Percentiles rank a stretch among this genome's conserved stretches.
Evolutionary conservation across 1,139 yeast species (phyloP).

Genomic region (Magnusiomyces paraingens): DNA sequence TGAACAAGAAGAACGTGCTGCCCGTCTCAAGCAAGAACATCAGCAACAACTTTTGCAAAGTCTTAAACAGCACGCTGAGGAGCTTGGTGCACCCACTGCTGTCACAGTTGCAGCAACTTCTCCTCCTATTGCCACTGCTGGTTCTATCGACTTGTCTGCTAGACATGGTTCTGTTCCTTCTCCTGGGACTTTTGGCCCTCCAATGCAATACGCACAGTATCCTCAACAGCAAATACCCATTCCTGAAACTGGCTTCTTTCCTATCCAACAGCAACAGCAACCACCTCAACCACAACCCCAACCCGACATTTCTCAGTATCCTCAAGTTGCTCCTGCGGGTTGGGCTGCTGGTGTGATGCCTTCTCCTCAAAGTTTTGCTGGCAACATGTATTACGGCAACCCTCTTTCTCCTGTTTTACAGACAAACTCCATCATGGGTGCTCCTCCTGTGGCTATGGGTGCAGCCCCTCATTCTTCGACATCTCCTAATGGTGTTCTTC

Average conservation of each 20-base stretch:
- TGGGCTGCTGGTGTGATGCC: not conserved
- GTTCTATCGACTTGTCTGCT: slow-evolving; percentile 5
- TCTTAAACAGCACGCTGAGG: slow-evolving; percentile 18
- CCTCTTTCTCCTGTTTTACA: slow-evolving; percentile 1
- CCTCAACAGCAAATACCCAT: not conserved
- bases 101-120: slow-evolving; percentile 7
- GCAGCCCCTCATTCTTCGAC: too few relatives aligned
- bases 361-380: not conserved
- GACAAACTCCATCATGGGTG: too few relatives aligned
- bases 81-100: slow-evolving; percentile 9
- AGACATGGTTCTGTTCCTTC: slow-evolving; percentile 4
- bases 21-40: slow-evolving; percentile 17
- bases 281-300: not conserved
- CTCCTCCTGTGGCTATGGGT: too few relatives aligned
- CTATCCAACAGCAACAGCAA: too few relatives aligned
- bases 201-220: not conserved
- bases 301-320: slow-evolving; percentile 1
- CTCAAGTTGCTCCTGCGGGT: not conserved
- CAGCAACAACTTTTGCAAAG: slow-evolving; percentile 20
- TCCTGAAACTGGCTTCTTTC: not conserved
- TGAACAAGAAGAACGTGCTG: slow-evolving; percentile 12
- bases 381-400: not conserved
- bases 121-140: slow-evolving; percentile 6
- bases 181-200: not conserved
- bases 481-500: too few relatives aligned